These are phyloP conservation scores for Venturia asperata DNA, from an alignment of 2,329 filamentous ascomycete species.

Conservation along the genomic window DNA sequence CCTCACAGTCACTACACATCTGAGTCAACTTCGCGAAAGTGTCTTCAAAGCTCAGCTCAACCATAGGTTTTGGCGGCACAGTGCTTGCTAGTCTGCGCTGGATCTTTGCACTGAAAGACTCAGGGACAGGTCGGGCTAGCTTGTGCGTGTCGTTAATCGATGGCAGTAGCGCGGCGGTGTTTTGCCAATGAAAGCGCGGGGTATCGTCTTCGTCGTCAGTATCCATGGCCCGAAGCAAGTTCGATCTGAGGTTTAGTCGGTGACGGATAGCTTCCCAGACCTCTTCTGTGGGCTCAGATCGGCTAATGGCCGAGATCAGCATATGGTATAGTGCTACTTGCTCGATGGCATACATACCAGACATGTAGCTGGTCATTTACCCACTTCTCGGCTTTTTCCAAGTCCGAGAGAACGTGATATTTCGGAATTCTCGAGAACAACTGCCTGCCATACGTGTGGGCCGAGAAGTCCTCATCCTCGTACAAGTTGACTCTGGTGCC, in stretches of 20 bases:
- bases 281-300: slow-evolving; percentile 35
- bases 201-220: slow-evolving; percentile 19
- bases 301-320: too few species aligned
- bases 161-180: slow-evolving; percentile 39
- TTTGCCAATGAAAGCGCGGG: slow-evolving; percentile 30
- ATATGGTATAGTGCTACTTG: background rate
- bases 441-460: slow-evolving; percentile 77
- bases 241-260: slow-evolving; percentile 60
- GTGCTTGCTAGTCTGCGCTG: slow-evolving; percentile 90
- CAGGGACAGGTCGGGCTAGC: slow-evolving; percentile 59
- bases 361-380: background rate
- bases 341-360: background rate
- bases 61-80: slow-evolving; percentile 84
- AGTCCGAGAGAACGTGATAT: slow-evolving; percentile 44
- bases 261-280: slow-evolving; percentile 48
- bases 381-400: slow-evolving; percentile 26
- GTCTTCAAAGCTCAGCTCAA: slow-evolving; percentile 65
- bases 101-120: slow-evolving; percentile 83
- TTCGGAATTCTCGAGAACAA: slow-evolving; percentile 60
- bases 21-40: slow-evolving; percentile 63
- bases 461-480: slow-evolving; percentile 97
- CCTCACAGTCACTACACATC: slow-evolving; percentile 59
- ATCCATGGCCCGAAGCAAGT: slow-evolving; percentile 51
- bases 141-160: slow-evolving; percentile 53
- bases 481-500: slow-evolving; percentile 74